Base-by-base conservation (phyloP, 495 filamentous ascomycete species). In the Neurospora tetraspora region DNA sequence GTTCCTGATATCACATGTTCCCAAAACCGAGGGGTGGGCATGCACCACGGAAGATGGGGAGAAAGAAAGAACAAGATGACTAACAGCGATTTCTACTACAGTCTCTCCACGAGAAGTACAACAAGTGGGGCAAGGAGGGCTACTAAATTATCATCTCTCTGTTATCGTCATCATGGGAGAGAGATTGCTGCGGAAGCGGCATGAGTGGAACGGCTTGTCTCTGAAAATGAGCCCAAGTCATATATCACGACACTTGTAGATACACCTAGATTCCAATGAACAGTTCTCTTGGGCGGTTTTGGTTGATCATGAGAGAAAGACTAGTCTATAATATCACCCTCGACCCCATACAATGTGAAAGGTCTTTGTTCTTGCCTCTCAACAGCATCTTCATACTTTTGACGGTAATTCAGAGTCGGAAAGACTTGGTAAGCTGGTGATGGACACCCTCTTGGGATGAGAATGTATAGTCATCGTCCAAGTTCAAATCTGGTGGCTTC, bases 111-210 rank as follows among this genome's bases (percentile, higher is more conserved):
- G 96, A 98, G 76, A 90, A 90, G 81, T 98, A 89, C 88, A 99
- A 99, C 89, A 99, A 99, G 88, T 97, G 91, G 88, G 96, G 95
- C 83, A 98, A 98, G 89, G 96, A 98, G 9, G 85, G 85, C 68
- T 88, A 86, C 79, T 82, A 81, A 71, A 80, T 42, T 53, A 23
- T 47, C 42, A 27, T 69, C 18, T 2, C 53, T 65, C 27, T 65
- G 53, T 65, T 65, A 18, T 65, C 27, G 12, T 65, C 11, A 65
- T 18, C 6, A 65, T 31, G 23, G 12, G 27, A 34, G 53, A 65
- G 27, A 34, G 5, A 18, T 36, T 16, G 27, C 42, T 45, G 42
- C 42, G 18, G 42, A 45, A 20, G 42, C n/a, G n/a, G 42, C 53
- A 36, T 65, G 23, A 9, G 14, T 65, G 53, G 53, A 9, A 61